Base-by-base conservation (phyloP, 2,329 filamentous ascomycete species). In the Exophiala mesophila region DNA sequence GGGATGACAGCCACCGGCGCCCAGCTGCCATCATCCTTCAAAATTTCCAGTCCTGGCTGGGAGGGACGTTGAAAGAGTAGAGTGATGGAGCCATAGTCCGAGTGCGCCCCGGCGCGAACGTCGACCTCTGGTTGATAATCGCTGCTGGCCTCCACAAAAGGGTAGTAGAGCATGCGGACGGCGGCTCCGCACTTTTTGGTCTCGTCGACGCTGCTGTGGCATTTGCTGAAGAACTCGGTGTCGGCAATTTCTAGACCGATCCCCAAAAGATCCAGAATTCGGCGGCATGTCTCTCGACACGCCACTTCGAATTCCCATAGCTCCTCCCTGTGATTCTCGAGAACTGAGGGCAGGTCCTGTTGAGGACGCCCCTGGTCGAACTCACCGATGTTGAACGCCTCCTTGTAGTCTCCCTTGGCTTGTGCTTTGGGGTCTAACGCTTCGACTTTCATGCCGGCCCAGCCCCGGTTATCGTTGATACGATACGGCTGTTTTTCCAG, bases 381-480 rank as follows among this genome's bases (percentile, higher is more conserved):
- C 53, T 78, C 74, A 49, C 78, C 55, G n/a, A n/a, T n/a, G 45
- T 71, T 60, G 59, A 92, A 94, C 29, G 84, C 87, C 87, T 94
- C 88, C 72, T 94, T 94, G 55, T 86, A 87, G 59, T 94, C 88
- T n/a, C 86, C 57, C 71, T 85, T 85, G 64, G 80, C 79, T 63
- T 95, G 88, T 43, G 81, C 80, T 54, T 81, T 78, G 3, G 89
- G 87, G 61, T 96, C 89, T 8, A 97, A 69, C 0, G 83, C 89
- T 66, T 97, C 90, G 9, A 80, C 78, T 57, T 90, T 84, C 84
- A 94, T 88, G n/a, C 79, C 80, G 2, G 85, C 78, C 88, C 89
- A 97, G 45, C 90, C 90, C 32, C 81, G 78, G 59, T 97, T 96
- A 20, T 80, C 79, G 55, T 79, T 74, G 49, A 95, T 94, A 10